phyloP scores from a whole-genome alignment of 768 basidiomycete species.

The Calocybe indica region DNA sequence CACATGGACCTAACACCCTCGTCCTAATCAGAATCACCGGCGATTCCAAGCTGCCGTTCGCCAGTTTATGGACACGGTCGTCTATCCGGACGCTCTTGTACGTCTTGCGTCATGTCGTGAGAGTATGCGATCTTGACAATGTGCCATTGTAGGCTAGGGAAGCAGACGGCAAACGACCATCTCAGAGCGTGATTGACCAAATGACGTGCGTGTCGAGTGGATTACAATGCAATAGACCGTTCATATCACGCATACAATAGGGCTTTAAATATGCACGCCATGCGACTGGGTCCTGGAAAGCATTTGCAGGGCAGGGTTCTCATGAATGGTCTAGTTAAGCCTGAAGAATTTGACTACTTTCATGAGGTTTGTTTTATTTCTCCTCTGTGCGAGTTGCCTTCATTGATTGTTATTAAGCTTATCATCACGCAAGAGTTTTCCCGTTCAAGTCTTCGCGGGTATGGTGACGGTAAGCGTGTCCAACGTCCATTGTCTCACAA shows the following conservation, averaged over 20 bases:
- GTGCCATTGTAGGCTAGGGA: conserved; percentile 55
- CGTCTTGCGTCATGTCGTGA: background rate
- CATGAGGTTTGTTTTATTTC: conserved; percentile 49
- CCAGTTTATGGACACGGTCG: conserved; percentile 58
- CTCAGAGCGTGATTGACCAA: conserved; percentile 70
- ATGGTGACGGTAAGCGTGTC: conserved; percentile 59
- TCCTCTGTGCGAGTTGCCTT: background rate
- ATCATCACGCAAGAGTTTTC: conserved; percentile 82
- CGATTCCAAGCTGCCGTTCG: conserved; percentile 52
- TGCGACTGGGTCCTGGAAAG: conserved; percentile 93
- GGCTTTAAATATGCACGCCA: conserved; percentile 71
- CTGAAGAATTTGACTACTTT: conserved; percentile 90
- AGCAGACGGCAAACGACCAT: conserved; percentile 82
- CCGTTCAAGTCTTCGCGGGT: conserved; percentile 68
- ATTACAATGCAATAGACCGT: conserved; percentile 45
- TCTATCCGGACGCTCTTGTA: conserved; percentile 43
- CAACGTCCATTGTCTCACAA: background rate
- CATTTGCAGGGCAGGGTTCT: conserved; percentile 79
- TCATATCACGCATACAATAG: conserved; percentile 22
- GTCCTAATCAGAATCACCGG: conserved; percentile 40
- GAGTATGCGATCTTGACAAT: background rate
- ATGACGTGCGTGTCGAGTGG: conserved; percentile 76
- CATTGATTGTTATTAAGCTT: conserved; percentile 34
- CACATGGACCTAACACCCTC: background rate
- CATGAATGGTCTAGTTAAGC: conserved; percentile 77